phyloP scores from a whole-genome alignment of 192 early-diverging fungal species.

The Backusella macrospora region DNA sequence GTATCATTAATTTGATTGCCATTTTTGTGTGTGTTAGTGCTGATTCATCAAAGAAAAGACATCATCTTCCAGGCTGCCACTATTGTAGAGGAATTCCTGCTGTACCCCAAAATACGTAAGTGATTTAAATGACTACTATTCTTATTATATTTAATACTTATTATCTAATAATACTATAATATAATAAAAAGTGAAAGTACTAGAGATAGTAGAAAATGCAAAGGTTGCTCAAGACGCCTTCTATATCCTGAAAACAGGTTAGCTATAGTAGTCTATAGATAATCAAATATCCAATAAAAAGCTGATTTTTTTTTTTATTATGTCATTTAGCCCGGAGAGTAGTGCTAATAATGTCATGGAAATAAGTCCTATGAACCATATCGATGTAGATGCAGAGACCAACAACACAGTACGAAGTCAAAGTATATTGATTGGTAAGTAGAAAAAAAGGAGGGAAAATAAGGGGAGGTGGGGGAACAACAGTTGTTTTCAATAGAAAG shows the following conservation, averaged over 20 bases:
- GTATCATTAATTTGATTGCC: neutral
- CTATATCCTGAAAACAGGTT: neutral
- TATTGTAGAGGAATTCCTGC: conserved; percentile 1
- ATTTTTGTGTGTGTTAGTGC: neutral
- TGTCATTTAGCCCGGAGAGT: neutral
- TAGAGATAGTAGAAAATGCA: neutral
- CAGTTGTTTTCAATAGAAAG: neutral
- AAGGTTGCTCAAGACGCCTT: neutral
- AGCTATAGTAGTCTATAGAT: neutral
- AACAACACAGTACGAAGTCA: neutral
- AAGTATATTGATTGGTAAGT: neutral
- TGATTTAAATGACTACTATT: neutral
- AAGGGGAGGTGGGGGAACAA: neutral
- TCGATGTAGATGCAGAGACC: neutral
- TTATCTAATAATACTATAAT: too few relatives aligned
- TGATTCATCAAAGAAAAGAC: neutral
- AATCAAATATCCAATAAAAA: neutral
- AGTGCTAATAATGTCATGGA: neutral
- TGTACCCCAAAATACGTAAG: neutral
- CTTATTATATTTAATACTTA: neutral
- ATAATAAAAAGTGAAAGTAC: neutral
- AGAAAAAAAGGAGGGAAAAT: neutral
- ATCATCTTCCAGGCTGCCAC: neutral
- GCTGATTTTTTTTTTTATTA: neutral
- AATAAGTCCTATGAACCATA: neutral